Conservation (phyloP, 1,284 basidiomycete genomes). For the Golubevia pallescens region DNA sequence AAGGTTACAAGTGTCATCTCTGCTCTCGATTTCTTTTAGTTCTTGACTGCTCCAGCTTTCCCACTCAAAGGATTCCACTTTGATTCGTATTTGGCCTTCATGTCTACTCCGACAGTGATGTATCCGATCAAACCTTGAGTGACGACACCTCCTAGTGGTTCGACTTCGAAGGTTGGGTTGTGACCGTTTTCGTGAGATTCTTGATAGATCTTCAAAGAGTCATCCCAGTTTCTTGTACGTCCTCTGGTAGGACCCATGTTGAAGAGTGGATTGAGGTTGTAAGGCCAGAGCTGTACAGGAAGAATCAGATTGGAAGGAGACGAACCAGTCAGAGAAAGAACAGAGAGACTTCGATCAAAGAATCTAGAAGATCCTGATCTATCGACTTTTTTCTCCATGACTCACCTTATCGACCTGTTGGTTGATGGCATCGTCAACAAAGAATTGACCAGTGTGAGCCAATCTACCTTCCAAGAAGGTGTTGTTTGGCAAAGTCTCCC, state of each 20-base stretch:
- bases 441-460: conserved; percentile 72
- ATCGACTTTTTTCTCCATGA: too few relatives aligned
- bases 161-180: conserved; percentile 66
- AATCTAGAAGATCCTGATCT: too few relatives aligned
- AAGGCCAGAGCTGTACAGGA: conserved; percentile 53
- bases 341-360: too few relatives aligned
- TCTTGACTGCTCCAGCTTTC: conserved; percentile 15
- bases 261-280: conserved; percentile 65
- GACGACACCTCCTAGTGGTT: conserved; percentile 65
- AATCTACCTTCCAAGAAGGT: conserved; percentile 66
- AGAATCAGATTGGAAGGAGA: too few relatives aligned
- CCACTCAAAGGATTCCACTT: conserved; percentile 39
- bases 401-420: conserved; percentile 60
- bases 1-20: too few relatives aligned
- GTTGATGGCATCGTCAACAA: conserved; percentile 73
- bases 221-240: conserved; percentile 66
- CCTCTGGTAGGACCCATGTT: conserved; percentile 50
- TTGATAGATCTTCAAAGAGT: conserved; percentile 66
- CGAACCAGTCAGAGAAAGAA: too few relatives aligned
- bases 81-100: conserved; percentile 31
- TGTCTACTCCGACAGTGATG: conserved; percentile 65
- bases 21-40: too few relatives aligned
- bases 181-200: conserved; percentile 64
- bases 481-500: conserved; percentile 64
- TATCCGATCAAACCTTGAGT: conserved; percentile 66